A percentile compares a stretch with the other conserved stretches of the same genome.
These are phyloP conservation scores for Globisporangium lucens DNA, from an alignment of 352 stramenopile genomes.

Conservation along the genomic window DNA sequence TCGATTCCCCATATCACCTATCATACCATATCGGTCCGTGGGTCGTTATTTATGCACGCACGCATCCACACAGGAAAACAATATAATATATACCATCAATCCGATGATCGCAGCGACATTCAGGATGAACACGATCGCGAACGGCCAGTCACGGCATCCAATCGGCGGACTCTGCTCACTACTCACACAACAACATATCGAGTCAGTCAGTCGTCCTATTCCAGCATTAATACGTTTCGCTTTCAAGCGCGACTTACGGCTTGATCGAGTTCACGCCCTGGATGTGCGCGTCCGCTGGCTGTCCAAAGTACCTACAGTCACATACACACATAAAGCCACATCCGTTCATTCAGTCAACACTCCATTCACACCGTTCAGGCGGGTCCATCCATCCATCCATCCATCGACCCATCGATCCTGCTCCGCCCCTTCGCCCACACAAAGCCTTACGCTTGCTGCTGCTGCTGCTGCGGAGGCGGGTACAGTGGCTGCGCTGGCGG, in stretches of 20 bases:
- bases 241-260: slow-evolving; percentile 35
- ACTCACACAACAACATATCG: neutral
- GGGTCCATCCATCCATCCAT: neutral
- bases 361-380: neutral
- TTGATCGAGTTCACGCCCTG: slow-evolving; percentile 69
- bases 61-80: neutral
- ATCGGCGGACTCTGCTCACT: slow-evolving; percentile 31
- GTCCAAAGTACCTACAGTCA: slow-evolving; percentile 30
- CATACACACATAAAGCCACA: neutral
- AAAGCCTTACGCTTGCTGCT: slow-evolving; percentile 16
- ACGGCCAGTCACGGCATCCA: slow-evolving; percentile 75
- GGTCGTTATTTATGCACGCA: too few relatives aligned
- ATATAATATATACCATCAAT: slow-evolving; percentile 30
- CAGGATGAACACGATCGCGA: slow-evolving; percentile 70
- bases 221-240: neutral
- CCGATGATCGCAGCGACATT: slow-evolving; percentile 78
- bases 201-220: neutral
- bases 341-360: neutral
- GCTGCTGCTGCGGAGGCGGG: slow-evolving; percentile 13
- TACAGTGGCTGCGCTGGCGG: slow-evolving; percentile 17
- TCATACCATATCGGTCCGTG: neutral
- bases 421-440: neutral
- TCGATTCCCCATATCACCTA: slow-evolving; percentile 64
- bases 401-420: too few relatives aligned
- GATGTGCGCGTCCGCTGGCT: slow-evolving; percentile 28